phyloP scores from a whole-genome alignment of 768 basidiomycete genomes.

The Psilocybe sp. region DNA sequence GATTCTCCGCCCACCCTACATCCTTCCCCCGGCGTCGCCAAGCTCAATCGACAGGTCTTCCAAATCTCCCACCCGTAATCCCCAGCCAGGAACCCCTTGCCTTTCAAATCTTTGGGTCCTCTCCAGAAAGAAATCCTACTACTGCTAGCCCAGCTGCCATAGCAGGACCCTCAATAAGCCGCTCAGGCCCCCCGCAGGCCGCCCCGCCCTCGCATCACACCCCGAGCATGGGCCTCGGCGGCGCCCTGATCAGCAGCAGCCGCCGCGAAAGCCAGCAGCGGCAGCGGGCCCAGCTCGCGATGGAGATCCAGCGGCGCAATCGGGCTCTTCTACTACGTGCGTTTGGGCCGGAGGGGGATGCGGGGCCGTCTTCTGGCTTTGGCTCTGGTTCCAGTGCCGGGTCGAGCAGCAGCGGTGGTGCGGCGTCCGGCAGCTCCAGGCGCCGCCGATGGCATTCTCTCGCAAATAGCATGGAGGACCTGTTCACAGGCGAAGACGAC shows the following conservation, averaged over 20 bases:
- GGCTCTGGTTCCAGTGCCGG: too few species aligned
- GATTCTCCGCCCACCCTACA: slow-evolving; percentile 29
- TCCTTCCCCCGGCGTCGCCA: slow-evolving; percentile 36
- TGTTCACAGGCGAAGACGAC: not conserved
- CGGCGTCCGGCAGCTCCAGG: too few species aligned
- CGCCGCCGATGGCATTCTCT: too few species aligned
- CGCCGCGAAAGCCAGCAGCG: slow-evolving; percentile 8
- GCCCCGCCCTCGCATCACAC: slow-evolving; percentile 51
- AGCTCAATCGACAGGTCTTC: slow-evolving; percentile 37
- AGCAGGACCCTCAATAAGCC: slow-evolving; percentile 21
- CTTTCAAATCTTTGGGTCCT: too few species aligned
- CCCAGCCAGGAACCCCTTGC: slow-evolving; percentile 37
- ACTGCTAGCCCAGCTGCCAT: slow-evolving; percentile 11
- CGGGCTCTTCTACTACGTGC: too few species aligned
- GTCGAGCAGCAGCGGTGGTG: too few species aligned
- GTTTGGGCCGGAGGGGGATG: too few species aligned
- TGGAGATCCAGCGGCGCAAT: not conserved
- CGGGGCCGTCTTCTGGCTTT: too few species aligned
- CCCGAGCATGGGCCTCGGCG: slow-evolving; percentile 33
- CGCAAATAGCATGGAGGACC: too few species aligned
- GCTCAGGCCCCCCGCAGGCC: slow-evolving; percentile 23
- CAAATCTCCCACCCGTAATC: slow-evolving; percentile 50
- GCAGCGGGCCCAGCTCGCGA: not conserved
- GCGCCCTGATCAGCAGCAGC: slow-evolving; percentile 14
- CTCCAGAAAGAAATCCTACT: too few species aligned